A percentile compares a stretch with the other conserved stretches of the same genome.
phyloP scores from a whole-genome alignment of 2,329 filamentous ascomycete genomes.

The Fonsecaea nubica region DNA sequence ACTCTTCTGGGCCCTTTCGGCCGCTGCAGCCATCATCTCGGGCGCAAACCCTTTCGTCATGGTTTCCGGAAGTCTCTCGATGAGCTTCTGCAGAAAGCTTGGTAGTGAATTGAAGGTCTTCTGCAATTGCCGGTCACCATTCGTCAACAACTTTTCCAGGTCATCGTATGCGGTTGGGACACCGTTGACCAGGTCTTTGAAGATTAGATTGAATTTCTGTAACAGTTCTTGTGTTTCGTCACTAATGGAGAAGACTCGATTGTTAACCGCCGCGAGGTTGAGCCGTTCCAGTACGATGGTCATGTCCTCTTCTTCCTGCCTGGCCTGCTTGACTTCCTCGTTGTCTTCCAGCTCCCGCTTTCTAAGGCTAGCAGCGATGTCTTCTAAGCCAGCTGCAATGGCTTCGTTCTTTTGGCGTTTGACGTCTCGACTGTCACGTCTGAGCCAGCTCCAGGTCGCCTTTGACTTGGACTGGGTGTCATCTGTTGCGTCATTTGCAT shows the following conservation, averaged over 20 bases:
- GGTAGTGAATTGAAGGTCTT: conserved; percentile 73
- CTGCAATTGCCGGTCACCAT: conserved; percentile 68
- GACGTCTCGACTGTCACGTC: conserved; percentile 46
- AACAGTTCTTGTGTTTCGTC: conserved; percentile 82
- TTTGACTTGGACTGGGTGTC: conserved; percentile 38
- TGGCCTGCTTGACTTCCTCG: conserved; percentile 52
- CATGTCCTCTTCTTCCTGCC: conserved; percentile 74
- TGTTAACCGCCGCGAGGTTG: conserved; percentile 82
- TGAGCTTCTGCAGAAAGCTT: conserved; percentile 79
- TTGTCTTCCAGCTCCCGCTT: conserved; percentile 42
- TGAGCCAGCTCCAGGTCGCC: conserved; percentile 49
- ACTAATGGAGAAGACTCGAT: conserved; percentile 83
- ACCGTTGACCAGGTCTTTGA: conserved; percentile 90
- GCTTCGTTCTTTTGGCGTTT: conserved; percentile 44
- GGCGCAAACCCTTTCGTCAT: conserved; percentile 77
- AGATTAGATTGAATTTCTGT: conserved; percentile 82
- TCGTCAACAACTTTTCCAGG: conserved; percentile 71
- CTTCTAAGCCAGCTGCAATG: conserved; percentile 41
- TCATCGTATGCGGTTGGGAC: conserved; percentile 93
- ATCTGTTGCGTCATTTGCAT: conserved; percentile 39
- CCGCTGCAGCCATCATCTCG: conserved; percentile 79
- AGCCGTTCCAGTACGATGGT: conserved; percentile 80
- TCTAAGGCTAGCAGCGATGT: conserved; percentile 43
- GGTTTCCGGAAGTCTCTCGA: conserved; percentile 82
- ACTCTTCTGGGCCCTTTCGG: conserved; percentile 68